Conservation (phyloP, 208 protist species). For the Leishmania turanica region DNA sequence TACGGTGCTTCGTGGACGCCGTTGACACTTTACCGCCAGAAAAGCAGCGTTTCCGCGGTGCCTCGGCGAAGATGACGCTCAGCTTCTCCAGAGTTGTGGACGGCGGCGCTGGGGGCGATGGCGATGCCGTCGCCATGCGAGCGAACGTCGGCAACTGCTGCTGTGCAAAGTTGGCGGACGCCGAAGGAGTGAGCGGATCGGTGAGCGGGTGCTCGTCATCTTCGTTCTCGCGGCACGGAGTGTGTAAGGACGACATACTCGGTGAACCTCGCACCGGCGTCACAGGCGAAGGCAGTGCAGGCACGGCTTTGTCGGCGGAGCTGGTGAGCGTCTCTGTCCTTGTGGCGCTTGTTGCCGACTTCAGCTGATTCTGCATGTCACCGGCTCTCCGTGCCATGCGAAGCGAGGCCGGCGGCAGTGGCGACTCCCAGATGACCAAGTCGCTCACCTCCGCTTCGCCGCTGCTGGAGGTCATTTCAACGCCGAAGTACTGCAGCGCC, state of each 20-base stretch:
- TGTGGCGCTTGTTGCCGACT: not conserved
- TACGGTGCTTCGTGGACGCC: constrained; percentile 18
- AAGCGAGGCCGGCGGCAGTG: not conserved
- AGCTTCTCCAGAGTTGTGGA: not conserved
- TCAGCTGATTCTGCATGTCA: too few species aligned
- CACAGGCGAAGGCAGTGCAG: not conserved
- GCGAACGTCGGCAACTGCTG: not conserved
- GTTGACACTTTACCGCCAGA: not conserved
- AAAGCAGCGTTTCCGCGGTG: constrained; percentile 8
- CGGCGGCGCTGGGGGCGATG: not conserved
- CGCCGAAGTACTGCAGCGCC: not conserved
- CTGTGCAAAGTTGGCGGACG: not conserved
- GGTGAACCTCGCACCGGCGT: not conserved
- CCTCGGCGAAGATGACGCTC: constrained; percentile 3
- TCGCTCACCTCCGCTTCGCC: not conserved
- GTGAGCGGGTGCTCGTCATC: not conserved
- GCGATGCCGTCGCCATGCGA: too few species aligned
- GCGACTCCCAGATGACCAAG: not conserved
- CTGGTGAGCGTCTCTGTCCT: not conserved
- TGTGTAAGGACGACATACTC: not conserved
- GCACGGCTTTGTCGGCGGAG: not conserved
- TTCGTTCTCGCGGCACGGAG: not conserved
- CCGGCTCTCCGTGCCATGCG: not conserved
- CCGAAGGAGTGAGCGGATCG: not conserved
- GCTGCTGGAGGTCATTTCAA: not conserved